Base-by-base conservation (phyloP, 768 basidiomycete species). In the Mrakia frigida region DNA sequence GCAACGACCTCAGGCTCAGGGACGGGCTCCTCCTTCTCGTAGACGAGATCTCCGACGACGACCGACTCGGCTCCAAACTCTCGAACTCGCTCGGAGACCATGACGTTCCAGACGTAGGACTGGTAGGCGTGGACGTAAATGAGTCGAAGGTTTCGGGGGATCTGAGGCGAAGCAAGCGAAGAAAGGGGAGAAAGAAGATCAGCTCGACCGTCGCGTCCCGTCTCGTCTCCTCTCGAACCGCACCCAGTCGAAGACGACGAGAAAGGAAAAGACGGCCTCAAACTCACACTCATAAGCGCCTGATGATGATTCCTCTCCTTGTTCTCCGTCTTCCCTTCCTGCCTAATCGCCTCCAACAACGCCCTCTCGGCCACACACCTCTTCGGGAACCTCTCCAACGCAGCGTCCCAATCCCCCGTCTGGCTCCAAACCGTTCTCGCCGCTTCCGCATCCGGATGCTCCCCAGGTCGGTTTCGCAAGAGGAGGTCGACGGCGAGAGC, bases 51-150 rank as follows among this genome's bases (percentile, higher is more conserved):
- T 0, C 97, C 97, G 9, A 88, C 88, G 63, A 94, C 87, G 1
- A 93, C 90, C 77, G 87, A 86, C 70, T 90, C 87, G 70, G 87
- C 85, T 41, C 95, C 94, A 80, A 89, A 90, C 68, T 87, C 86
- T 77, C 88, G 89, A 81, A 98, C 90, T 18, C 97, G 91, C 83
- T 98, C 94, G 4, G 95, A 98, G 56, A 95, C 93, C 74, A 98
- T 90, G 67, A 93, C 90, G 84, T 99, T 99, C 96, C 96, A 99
- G 46, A 98, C 90, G 80, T 98, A 99, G 23, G 93, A 95, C 83
- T 99, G 97, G 82, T 98, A 99, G 41, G 95, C 95, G 83, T 99
- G 97, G 74, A 98, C 90, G 82, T 98, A 99, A 92, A 99, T 98
- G 79, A 97, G 85, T 70, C 97, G 88, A 77, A 99, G 88, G 81